Evolutionary conservation across 169 alveolate species (phyloP), one percentile per base, ranked within the genome.

Genomic region (Cystoisospora suis): DNA sequence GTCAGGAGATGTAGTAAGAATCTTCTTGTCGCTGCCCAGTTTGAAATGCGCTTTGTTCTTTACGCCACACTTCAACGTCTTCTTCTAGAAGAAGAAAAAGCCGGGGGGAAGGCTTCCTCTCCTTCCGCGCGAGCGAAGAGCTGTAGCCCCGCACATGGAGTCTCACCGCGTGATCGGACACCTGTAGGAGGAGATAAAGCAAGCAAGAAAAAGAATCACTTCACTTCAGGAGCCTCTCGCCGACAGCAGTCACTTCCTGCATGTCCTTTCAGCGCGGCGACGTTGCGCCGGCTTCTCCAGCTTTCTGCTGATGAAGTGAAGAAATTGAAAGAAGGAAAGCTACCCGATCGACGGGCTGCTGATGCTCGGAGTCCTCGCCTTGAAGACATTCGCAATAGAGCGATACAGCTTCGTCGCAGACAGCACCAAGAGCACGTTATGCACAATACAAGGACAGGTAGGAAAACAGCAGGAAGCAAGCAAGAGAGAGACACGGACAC

Each of bases 1-100:
- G 75, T 87, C 0, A 7, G 92, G 69, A 87, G 92, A 38, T 87
- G 92, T 87, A 87, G 47, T 81, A 87, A 75, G 69, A 36, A 69
- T 6, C 49, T 72, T 36, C 49, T 87, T 4, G 87, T 72, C 80
- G 87, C 92, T 9, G 92, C 92, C 6, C 92, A 87, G 70, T 87
- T 40, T 34, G 87, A 83, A 83, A 87, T 87, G 92, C 92, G 92
- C 20, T 75, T 46, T 45, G 45, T 87, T 32, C 42, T 87, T 79
- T 87, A 87, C 81, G 81, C 56, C n/a, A 72, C 92, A 1, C 81
- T 87, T 0, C 81, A 75, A 27, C 58, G 49, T 61, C 87, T 72
- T 87, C 86, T 87, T 44, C 87, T 40, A 53, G 49, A 23, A 32
- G 81, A 36, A 29, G 81, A 70, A 29, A 4, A n/a, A 34, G 27